A percentile compares a stretch with the other conserved stretches of the same genome.
Evolutionary conservation across 2,329 filamentous ascomycete species (phyloP).

Genomic region (Bipolaris oryzae): DNA sequence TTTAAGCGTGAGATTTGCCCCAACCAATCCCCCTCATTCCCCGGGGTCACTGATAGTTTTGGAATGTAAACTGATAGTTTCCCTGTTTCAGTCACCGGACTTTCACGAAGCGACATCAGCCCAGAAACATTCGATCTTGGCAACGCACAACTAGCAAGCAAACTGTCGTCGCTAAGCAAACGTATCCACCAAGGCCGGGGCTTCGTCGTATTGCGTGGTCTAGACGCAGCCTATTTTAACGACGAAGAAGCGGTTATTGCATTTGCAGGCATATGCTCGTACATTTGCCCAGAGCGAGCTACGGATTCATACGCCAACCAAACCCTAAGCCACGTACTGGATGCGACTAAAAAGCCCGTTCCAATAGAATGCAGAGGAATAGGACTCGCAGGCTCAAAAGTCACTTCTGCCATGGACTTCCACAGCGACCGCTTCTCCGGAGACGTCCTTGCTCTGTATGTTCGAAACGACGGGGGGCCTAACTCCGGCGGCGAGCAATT

Average conservation of each 20-base stretch:
- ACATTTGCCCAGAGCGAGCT: slow-evolving; percentile 40
- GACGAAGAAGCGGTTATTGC: slow-evolving; percentile 47
- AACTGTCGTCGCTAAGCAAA: slow-evolving; percentile 33
- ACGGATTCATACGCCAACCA: slow-evolving; percentile 49
- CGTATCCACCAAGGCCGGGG: slow-evolving; percentile 40
- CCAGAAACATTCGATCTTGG: slow-evolving; percentile 35
- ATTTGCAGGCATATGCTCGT: slow-evolving; percentile 41
- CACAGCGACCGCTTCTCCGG: slow-evolving; percentile 48
- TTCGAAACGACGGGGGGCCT: slow-evolving; percentile 41
- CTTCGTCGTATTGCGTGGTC: slow-evolving; percentile 41
- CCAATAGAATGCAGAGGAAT: slow-evolving; percentile 42
- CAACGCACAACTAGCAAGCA: slow-evolving; percentile 29
- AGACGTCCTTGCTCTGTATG: slow-evolving; percentile 45
- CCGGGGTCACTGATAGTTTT: neutral
- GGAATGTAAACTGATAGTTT: neutral
- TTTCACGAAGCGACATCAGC: slow-evolving; percentile 28
- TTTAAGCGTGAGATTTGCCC: slow-evolving; percentile 37
- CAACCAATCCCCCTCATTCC: neutral
- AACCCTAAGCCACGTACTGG: slow-evolving; percentile 46
- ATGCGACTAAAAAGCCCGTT: slow-evolving; percentile 43
- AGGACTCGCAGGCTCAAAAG: slow-evolving; percentile 47
- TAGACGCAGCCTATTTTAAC: slow-evolving; percentile 42
- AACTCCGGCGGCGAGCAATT: slow-evolving; percentile 43
- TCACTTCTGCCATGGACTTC: slow-evolving; percentile 46
- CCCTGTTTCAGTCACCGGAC: slow-evolving; percentile 22